Percentiles rank a stretch among this genome's conserved stretches.
These are phyloP conservation scores for Didymella lethalis DNA, from an alignment of 2,329 filamentous ascomycete species.

Conservation along the genomic window DNA sequence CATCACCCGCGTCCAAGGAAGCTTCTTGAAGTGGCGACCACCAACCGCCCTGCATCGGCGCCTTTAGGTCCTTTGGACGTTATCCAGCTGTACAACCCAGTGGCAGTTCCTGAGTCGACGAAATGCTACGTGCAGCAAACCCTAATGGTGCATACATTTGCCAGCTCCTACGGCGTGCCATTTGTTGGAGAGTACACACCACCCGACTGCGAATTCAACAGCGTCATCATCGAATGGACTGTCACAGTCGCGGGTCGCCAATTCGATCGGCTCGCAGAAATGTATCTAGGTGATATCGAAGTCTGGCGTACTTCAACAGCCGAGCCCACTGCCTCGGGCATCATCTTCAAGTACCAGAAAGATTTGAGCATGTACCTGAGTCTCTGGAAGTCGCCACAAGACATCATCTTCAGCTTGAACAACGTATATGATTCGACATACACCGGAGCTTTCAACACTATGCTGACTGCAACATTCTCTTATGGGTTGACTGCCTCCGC, in stretches of 20 bases:
- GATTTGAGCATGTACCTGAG: conserved; percentile 1
- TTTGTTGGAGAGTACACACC: neutral
- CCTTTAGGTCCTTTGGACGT: conserved; percentile 4
- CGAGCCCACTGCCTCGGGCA: neutral
- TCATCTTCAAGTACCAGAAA: neutral
- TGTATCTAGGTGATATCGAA: conserved; percentile 1
- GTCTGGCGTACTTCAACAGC: conserved; percentile 1
- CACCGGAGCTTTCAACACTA: neutral
- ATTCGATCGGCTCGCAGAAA: neutral
- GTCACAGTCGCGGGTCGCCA: neutral
- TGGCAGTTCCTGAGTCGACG: conserved; percentile 2
- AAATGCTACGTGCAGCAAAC: conserved; percentile 4
- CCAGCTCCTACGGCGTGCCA: conserved; percentile 11
- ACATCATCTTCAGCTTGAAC: neutral
- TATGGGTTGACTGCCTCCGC: neutral
- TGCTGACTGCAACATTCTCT: neutral
- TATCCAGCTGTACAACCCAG: conserved; percentile 11
- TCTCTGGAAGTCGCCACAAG: neutral
- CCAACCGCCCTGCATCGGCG: neutral
- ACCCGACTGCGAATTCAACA: neutral
- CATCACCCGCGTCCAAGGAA: neutral
- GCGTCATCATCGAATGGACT: neutral
- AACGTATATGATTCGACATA: neutral
- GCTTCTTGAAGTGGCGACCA: neutral
- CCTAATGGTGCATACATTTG: conserved; percentile 8